These are phyloP conservation scores for Penicillium psychrofluorescens DNA, from an alignment of 495 filamentous ascomycete species.

Conservation along the genomic window DNA sequence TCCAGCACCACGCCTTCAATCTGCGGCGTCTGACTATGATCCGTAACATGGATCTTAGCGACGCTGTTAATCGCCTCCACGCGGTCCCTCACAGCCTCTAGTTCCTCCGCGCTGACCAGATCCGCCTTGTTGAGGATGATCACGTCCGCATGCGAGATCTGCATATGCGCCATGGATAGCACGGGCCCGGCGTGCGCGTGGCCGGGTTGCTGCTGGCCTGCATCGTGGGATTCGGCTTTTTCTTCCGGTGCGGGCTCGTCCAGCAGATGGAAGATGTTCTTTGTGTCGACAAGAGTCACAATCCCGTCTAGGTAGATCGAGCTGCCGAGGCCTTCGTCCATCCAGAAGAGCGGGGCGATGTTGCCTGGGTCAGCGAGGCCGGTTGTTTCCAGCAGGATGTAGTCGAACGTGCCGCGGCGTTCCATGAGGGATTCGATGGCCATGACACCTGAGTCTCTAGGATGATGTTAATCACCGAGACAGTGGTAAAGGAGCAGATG, in stretches of 20 bases:
- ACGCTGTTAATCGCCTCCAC: slow-evolving; percentile 82
- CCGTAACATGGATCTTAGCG: slow-evolving; percentile 75
- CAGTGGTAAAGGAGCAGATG: not conserved
- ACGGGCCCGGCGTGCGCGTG: slow-evolving; percentile 49
- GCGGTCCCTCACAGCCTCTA: slow-evolving; percentile 56
- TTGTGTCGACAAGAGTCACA: slow-evolving; percentile 91
- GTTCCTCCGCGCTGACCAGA: slow-evolving; percentile 62
- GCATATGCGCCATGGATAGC: slow-evolving; percentile 86
- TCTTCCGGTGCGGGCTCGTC: slow-evolving; percentile 64
- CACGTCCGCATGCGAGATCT: slow-evolving; percentile 96
- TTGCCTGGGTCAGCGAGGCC: slow-evolving; percentile 94
- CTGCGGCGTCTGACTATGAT: slow-evolving; percentile 68
- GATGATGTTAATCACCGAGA: not conserved
- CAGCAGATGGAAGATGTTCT: slow-evolving; percentile 75
- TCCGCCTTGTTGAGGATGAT: slow-evolving; percentile 94
- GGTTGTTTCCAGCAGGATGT: slow-evolving; percentile 95
- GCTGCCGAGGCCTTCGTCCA: slow-evolving; percentile 89
- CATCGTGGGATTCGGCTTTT: slow-evolving; percentile 27
- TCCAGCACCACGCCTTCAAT: slow-evolving; percentile 83
- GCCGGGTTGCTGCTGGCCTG: slow-evolving; percentile 39
- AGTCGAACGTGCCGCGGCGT: slow-evolving; percentile 88
- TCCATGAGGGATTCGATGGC: slow-evolving; percentile 97
- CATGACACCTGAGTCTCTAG: slow-evolving; percentile 79
- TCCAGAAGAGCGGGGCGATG: slow-evolving; percentile 93
- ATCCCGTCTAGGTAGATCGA: slow-evolving; percentile 95